Base-by-base conservation (phyloP, 495 filamentous ascomycete species). In the Gamarada debralockiae region DNA sequence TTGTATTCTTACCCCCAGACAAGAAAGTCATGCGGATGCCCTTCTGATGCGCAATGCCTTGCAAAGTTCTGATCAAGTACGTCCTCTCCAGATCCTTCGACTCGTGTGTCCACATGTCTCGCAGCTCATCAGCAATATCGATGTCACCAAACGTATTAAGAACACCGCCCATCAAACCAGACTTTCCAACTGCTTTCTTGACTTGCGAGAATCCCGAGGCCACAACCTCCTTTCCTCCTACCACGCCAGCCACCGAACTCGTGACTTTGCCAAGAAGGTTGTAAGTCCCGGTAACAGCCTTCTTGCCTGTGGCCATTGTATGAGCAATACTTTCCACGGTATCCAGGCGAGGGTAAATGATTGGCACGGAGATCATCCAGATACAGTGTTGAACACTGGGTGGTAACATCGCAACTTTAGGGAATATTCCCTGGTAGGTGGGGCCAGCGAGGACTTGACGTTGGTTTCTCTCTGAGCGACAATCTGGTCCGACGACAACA, bases 31-130 rank as follows among this genome's bases (percentile, higher is more conserved):
- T 96, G 13, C 93, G 86, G 48, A 98, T 71, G 27, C 87, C 87
- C 68, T 95, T 96, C 64, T 96, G 90, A 64, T 93, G 87, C 1
- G 93, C 78, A 56, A 98, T 97, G 9, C 89, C 88, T 65, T 98
- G 93, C 14, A 98, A 79, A 10, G 92, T 98, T 48, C 93, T 84
- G 66, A 98, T 95, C 42, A 98, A 73, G 64, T 98, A 98, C 23
- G 93, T 98, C 50, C 93, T 81, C 67, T 98, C 93, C 45, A 98
- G 82, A 57, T 98, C 93, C 80, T 98, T 98, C 22, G 84, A 89
- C 48, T 97, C 92, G 65, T 98, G 93, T 15, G 95, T 98, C 93
- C 93, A 98, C 73, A 93, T 84, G 66, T 98, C 95, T 57, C 91
- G 80, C 27, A 98, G 70, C 66, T 97, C 95, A 69, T 98, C 93